Evolutionary conservation across 495 filamentous ascomycete species (phyloP), one percentile per base, ranked within the genome.

Genomic region (Podospora bellae-mahoneyi): DNA sequence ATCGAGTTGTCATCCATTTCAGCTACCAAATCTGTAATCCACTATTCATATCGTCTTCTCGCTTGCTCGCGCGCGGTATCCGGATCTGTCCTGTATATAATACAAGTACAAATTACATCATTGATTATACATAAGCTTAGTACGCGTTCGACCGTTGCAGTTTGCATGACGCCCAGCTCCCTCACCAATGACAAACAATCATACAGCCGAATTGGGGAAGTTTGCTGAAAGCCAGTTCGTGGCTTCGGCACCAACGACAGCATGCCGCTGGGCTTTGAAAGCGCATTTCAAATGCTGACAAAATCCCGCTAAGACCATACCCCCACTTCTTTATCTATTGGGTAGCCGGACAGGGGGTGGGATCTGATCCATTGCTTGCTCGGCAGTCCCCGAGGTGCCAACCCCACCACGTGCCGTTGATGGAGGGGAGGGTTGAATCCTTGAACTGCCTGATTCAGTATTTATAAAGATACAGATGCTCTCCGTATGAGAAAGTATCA

Each of bases 221-320:
- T 48, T 48, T 13, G 39, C 39, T 5, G 39, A 16, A 18, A 48
- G 0, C 7, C 7, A 13, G 39, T 9, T 48, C 39, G 39, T 48
- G 39, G 39, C 39, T 48, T 48, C 39, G 39, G 39, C 39, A 9
- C 39, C 39, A 48, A 13, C 5, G 34, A 39, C 7, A 16, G 39
- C 7, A 3, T 13, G 39, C 39, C 39, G 39, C 7, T 48, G 9
- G 34, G 34, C 39, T 48, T 48, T 48, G 6, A 48, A 48, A 48
- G 13, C 23, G 54, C 62, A 65, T 69, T 69, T 69, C 67, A 65
- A 69, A 69, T 69, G 58, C 63, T 69, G 62, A 69, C 56, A 20
- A 28, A 60, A 10, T 19, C 26, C 23, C 6, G 55, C 55, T 58
- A 58, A 58, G n/a, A 58, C 7, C n/a, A 58, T 19, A 23, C 23